These are phyloP conservation scores for Pythium inflatum DNA, from an alignment of 352 stramenopile genomes.

Conservation along the genomic window DNA sequence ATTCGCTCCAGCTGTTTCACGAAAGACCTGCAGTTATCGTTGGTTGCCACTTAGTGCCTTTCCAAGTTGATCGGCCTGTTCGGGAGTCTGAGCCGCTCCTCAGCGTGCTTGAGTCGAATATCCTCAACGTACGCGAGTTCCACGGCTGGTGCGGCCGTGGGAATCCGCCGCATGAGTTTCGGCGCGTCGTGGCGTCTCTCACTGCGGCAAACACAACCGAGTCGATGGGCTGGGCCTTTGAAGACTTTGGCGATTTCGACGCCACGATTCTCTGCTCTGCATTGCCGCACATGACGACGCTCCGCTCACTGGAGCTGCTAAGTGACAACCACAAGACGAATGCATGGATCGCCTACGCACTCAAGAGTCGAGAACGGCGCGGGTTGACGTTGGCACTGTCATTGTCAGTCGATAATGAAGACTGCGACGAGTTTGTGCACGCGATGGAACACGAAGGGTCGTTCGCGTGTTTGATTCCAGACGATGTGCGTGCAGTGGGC, in stretches of 20 bases:
- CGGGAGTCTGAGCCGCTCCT: too few relatives aligned
- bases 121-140: too few relatives aligned
- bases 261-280: not conserved
- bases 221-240: not conserved
- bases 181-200: not conserved
- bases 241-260: too few relatives aligned
- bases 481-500: not conserved
- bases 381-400: not conserved
- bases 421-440: not conserved
- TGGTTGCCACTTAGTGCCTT: too few relatives aligned
- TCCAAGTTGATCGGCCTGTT: too few relatives aligned
- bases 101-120: too few relatives aligned
- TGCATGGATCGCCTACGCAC: not conserved
- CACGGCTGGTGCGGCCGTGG: too few relatives aligned
- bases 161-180: too few relatives aligned
- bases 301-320: not conserved
- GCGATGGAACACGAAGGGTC: not conserved
- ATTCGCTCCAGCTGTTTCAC: too few relatives aligned
- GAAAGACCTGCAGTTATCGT: too few relatives aligned
- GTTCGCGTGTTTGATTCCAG: constrained; percentile 2
- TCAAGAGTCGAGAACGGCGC: not conserved
- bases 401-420: not conserved
- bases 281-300: not conserved
- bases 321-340: not conserved
- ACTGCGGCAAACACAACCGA: not conserved